A percentile compares a stretch with the other conserved stretches of the same genome.
Evolutionary conservation across 306 rosid genomes (phyloP).

Genomic region (Gynostemma pentaphyllum): DNA sequence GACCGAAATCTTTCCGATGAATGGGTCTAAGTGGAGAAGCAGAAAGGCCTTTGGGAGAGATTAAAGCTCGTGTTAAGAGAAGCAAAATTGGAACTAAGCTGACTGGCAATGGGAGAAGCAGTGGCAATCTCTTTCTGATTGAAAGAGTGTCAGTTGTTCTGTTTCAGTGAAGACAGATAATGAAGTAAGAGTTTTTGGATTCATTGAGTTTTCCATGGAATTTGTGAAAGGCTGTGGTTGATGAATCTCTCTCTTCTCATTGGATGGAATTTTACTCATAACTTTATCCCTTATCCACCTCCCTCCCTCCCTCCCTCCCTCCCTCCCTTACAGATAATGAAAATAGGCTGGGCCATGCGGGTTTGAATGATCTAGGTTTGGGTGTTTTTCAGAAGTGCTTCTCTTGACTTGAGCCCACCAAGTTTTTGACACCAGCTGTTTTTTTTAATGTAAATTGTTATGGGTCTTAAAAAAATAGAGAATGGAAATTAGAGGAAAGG

Average conservation of each 20-base stretch:
- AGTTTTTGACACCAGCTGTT: no score
- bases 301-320: not conserved
- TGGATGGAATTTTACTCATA: constrained; percentile 29
- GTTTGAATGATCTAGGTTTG: not conserved
- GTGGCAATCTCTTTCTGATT: constrained; percentile 60
- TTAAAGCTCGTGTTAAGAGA: constrained; percentile 36
- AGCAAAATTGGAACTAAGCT: constrained; percentile 67
- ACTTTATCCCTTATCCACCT: constrained; percentile 67
- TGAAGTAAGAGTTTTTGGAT: constrained; percentile 11
- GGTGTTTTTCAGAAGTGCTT: no score
- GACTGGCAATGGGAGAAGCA: constrained; percentile 82
- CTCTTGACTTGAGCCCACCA: no score
- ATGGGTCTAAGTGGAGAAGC: constrained; percentile 66
- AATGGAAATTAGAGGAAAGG: not conserved
- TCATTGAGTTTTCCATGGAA: constrained; percentile 9
- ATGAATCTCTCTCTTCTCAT: constrained; percentile 27
- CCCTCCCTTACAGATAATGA: no score
- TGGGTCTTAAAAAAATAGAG: no score
- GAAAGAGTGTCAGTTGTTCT: not conserved
- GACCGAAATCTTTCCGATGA: constrained; percentile 99
- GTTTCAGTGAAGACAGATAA: constrained; percentile 13
- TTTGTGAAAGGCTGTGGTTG: constrained; percentile 32
- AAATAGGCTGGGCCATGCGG: not conserved
- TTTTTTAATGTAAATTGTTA: no score
- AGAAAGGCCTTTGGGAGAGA: constrained; percentile 62